A percentile compares a stretch with the other conserved stretches of the same genome.
phyloP scores from a whole-genome alignment of 768 basidiomycete genomes.

The Lenzites betulinus region DNA sequence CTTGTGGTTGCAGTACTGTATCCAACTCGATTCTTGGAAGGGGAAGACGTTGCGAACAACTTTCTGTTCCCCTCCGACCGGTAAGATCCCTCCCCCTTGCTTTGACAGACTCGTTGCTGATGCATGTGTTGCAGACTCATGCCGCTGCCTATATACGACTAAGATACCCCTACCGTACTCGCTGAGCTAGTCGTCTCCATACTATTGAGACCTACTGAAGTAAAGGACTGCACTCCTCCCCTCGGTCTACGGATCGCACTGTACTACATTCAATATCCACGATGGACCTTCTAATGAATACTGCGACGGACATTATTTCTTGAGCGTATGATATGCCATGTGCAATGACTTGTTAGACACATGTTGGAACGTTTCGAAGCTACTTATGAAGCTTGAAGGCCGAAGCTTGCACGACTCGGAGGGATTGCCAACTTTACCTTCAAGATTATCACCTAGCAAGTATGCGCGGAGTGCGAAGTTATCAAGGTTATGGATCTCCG shows the following conservation, averaged over 20 bases:
- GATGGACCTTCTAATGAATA: background rate
- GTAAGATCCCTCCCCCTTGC: conserved; percentile 38
- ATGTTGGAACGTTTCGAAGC: too few species aligned
- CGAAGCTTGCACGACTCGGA: too few species aligned
- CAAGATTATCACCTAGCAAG: too few species aligned
- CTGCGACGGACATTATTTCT: background rate
- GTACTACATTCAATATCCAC: background rate
- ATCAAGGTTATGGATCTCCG: background rate
- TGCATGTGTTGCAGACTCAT: conserved; percentile 49
- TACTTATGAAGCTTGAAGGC: too few species aligned
- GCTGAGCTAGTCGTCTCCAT: background rate
- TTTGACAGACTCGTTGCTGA: conserved; percentile 7
- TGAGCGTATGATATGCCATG: background rate
- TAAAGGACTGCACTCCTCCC: background rate
- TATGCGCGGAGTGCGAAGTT: conserved; percentile 1
- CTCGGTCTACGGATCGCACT: background rate
- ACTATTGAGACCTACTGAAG: background rate
- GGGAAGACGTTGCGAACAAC: conserved; percentile 90
- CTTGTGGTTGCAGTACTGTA: conserved; percentile 62
- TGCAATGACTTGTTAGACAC: too few species aligned
- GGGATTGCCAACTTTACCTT: too few species aligned
- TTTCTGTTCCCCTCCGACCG: conserved; percentile 90
- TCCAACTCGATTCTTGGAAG: conserved; percentile 86
- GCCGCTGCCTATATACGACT: conserved; percentile 77
- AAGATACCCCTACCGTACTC: background rate